These are phyloP conservation scores for Phalaenopsis aphrodite DNA, from an alignment of 106 monocot species.

Conservation along the genomic window DNA sequence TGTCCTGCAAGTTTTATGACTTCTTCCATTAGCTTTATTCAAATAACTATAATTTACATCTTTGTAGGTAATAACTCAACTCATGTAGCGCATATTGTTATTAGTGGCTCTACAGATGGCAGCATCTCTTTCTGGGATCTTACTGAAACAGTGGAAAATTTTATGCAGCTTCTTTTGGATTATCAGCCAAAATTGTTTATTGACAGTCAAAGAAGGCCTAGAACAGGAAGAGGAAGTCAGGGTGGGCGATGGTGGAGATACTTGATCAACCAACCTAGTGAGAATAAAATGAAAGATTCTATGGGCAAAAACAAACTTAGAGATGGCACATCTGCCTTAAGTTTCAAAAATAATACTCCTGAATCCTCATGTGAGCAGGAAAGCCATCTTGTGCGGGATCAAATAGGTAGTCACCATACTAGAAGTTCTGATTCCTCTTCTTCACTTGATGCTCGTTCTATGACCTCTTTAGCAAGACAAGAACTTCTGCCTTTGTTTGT, in stretches of 20 bases:
- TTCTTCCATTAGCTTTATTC: background rate
- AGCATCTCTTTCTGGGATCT: conserved; percentile 94
- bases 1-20: background rate
- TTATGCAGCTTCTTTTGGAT: conserved; percentile 48
- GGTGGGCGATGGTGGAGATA: conserved; percentile 86
- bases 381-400: conserved; percentile 5
- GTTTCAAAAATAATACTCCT: conserved; percentile 9
- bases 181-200: conserved; percentile 37
- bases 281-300: conserved; percentile 2
- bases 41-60: background rate
- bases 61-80: conserved; percentile 28
- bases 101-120: conserved; percentile 93
- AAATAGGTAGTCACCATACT: background rate
- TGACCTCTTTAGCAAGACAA: conserved; percentile 13
- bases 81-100: conserved; percentile 40
- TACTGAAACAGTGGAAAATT: conserved; percentile 44
- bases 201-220: conserved; percentile 59
- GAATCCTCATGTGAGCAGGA: conserved; percentile 3
- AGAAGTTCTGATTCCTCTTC: background rate
- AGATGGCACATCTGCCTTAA: background rate
- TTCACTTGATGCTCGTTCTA: conserved; percentile 1
- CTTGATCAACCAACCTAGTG: conserved; percentile 16
- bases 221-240: conserved; percentile 92
- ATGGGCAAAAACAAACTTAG: conserved; percentile 1
- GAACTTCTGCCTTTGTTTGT: conserved; percentile 50